These are phyloP conservation scores for Austroboletus niveus DNA, from an alignment of 1,284 basidiomycete genomes.

Conservation along the genomic window DNA sequence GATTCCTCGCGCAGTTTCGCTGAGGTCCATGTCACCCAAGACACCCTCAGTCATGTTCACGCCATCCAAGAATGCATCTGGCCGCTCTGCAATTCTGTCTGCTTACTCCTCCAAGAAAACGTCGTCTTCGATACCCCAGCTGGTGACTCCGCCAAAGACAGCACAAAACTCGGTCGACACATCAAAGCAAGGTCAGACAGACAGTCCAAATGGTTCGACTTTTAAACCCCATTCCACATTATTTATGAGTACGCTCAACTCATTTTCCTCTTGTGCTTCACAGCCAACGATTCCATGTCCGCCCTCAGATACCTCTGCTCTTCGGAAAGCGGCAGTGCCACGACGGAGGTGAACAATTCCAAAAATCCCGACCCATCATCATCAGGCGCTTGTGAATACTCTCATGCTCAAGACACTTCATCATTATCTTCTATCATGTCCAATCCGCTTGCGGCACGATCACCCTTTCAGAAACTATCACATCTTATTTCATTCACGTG, in stretches of 20 bases:
- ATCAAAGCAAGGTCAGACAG: constrained; percentile 34
- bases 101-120: constrained; percentile 43
- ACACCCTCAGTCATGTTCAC: constrained; percentile 24
- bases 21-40: constrained; percentile 35
- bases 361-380: not conserved
- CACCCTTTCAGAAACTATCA: constrained; percentile 45
- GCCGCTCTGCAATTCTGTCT: constrained; percentile 19
- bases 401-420: constrained; percentile 25
- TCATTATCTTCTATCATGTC: constrained; percentile 48
- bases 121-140: constrained; percentile 54
- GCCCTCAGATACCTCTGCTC: constrained; percentile 28
- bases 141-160: constrained; percentile 17
- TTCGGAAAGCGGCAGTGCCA: constrained; percentile 19
- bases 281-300: constrained; percentile 39
- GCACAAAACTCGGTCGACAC: constrained; percentile 9
- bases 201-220: constrained; percentile 54
- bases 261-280: constrained; percentile 38
- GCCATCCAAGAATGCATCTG: constrained; percentile 22
- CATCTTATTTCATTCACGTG: constrained; percentile 58
- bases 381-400: constrained; percentile 21
- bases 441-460: constrained; percentile 51
- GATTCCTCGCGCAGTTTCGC: constrained; percentile 46
- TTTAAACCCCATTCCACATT: constrained; percentile 44
- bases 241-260: constrained; percentile 55
- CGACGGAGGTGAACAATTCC: constrained; percentile 26